Conservation (phyloP, 202 grass and related monocot genomes). For the Alloteropsis angusta region DNA sequence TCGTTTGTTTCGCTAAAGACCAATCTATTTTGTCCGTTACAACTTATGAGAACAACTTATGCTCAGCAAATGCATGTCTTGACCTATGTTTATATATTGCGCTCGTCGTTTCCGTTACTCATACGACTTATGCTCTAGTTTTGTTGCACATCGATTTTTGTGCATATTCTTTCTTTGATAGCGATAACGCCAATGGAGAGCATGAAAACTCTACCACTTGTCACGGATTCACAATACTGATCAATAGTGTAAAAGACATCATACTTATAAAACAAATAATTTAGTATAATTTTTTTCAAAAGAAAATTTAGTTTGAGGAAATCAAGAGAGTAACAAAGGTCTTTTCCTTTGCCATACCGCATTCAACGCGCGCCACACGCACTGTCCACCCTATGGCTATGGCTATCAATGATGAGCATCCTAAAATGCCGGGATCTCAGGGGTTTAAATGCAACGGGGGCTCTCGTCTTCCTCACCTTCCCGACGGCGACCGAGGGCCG, state of each 20-base stretch:
- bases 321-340: not conserved
- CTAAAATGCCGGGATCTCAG: slow-evolving; percentile 28
- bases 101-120: not conserved
- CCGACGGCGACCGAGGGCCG: slow-evolving; percentile 51
- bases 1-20: too few species aligned
- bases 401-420: slow-evolving; percentile 14
- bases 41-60: too few species aligned
- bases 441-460: slow-evolving; percentile 39
- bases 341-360: not conserved
- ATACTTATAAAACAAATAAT: not conserved
- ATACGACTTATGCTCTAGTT: not conserved
- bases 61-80: too few species aligned
- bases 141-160: not conserved
- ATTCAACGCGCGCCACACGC: not conserved
- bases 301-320: not conserved
- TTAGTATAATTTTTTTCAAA: not conserved
- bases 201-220: too few species aligned
- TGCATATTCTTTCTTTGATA: too few species aligned
- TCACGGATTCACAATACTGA: not conserved
- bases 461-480: slow-evolving; percentile 32
- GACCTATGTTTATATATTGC: too few species aligned
- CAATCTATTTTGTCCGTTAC: not conserved
- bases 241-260: not conserved
- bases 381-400: not conserved
- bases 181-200: fast-evolving